Base-by-base conservation (phyloP, 2,329 filamentous ascomycete species). In the Fusarium pilosicola region DNA sequence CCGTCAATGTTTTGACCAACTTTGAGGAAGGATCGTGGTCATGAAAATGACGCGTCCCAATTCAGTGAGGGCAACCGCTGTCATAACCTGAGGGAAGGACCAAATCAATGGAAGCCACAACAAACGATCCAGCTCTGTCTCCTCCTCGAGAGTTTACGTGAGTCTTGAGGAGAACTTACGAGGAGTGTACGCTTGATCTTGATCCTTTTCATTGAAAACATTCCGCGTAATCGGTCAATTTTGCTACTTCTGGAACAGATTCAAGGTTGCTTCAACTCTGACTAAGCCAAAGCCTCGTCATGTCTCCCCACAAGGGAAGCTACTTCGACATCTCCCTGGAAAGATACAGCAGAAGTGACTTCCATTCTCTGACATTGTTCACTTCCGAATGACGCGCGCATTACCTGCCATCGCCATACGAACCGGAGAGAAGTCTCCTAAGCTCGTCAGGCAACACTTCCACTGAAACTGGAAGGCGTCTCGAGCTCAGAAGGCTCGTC, bases 401-500 rank as follows among this genome's bases (percentile, higher is more conserved):
- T 18, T 9, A 5, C 48, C 6, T 24, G 17, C 17, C 17, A 24
- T 34, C 4, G 7, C 12, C 6, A 13, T 34, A 20, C 48, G 11
- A 34, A 20, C 4, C 8, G 8, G 12, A 24, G n/a, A 51, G 12
- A 51, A 34, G 17, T 51, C 30, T 51, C 48, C 48, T 15, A 3
- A 3, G 0, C 5, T 6, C 5, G 3, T 3, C 7, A 13, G 30
- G 24, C 8, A 20, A 14, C 4, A 15, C 1, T 14, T 24, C 12
- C 12, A 24, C 12, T 24, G 12, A 7, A 51, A 11, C 17, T 8
- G n/a, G 17, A 51, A 34, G 48, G 17, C n/a, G 5, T 11, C n/a
- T 51, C 6, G 12, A 14, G 12, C 17, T 51, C 17, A 1, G 30
- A 4, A 51, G 14, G 6, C 6, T 24, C 9, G 3, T 11, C 12